A percentile compares a stretch with the other conserved stretches of the same genome.
Evolutionary conservation across 2,329 filamentous ascomycete genomes (phyloP).

Genomic region (Fusarium incarnatum): DNA sequence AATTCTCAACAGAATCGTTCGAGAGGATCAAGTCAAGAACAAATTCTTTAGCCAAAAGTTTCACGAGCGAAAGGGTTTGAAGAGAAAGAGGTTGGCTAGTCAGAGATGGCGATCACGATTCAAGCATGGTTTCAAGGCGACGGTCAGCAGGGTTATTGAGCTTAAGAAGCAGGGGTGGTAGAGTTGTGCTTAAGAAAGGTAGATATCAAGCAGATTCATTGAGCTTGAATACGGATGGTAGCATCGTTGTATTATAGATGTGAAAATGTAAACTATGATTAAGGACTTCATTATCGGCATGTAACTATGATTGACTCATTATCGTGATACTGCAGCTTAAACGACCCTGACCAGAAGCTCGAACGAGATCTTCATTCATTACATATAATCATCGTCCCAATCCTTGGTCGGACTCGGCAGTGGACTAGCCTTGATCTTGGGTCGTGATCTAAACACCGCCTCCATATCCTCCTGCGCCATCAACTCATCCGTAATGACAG

Average conservation of each 20-base stretch:
- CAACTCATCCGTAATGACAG: constrained; percentile 73
- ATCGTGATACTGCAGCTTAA: too few relatives aligned
- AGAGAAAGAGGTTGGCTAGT: constrained; percentile 78
- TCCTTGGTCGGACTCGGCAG: constrained; percentile 61
- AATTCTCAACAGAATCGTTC: constrained; percentile 54
- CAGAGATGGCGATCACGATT: constrained; percentile 78
- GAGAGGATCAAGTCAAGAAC: constrained; percentile 66
- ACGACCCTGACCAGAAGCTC: too few relatives aligned
- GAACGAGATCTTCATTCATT: constrained; percentile 1
- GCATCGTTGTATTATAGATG: constrained; percentile 46
- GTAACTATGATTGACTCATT: not conserved
- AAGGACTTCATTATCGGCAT: not conserved
- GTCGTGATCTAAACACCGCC: constrained; percentile 85
- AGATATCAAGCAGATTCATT: not conserved
- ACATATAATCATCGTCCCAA: constrained; percentile 47
- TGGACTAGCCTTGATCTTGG: constrained; percentile 83
- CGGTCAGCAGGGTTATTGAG: constrained; percentile 73
- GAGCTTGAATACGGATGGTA: constrained; percentile 36
- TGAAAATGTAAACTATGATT: constrained; percentile 42
- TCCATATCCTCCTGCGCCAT: constrained; percentile 81
- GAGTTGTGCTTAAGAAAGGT: not conserved
- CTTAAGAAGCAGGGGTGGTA: constrained; percentile 85
- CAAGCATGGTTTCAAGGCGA: constrained; percentile 73
- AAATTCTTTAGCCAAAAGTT: constrained; percentile 72
- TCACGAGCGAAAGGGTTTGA: constrained; percentile 80